These are phyloP conservation scores for Oemleria cerasiformis DNA, from an alignment of 306 rosid genomes.

Conservation along the genomic window DNA sequence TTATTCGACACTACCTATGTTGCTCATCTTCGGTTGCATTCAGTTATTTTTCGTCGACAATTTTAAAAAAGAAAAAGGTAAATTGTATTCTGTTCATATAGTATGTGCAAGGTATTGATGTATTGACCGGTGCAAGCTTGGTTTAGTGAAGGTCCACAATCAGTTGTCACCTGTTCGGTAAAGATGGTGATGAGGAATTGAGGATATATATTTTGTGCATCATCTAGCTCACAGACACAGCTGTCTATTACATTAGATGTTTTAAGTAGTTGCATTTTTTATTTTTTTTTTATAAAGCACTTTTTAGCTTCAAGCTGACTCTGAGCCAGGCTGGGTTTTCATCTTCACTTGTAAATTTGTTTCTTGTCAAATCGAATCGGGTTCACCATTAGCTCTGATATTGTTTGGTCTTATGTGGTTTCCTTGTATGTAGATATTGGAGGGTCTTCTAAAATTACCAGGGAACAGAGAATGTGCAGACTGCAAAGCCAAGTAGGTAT, in stretches of 20 bases:
- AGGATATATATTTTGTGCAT: too few relatives aligned
- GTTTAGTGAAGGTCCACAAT: slow-evolving; percentile 13
- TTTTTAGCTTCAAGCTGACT: background rate
- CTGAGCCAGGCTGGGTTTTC: background rate
- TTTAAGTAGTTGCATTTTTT: background rate
- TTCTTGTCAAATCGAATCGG: background rate
- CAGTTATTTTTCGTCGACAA: background rate
- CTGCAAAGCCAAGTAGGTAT: slow-evolving; percentile 85
- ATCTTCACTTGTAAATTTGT: background rate
- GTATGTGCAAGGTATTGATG: background rate
- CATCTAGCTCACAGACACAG: background rate
- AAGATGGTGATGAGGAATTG: background rate
- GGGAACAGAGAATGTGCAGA: slow-evolving; percentile 93
- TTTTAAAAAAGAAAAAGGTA: background rate
- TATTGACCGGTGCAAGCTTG: background rate
- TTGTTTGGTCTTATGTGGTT: background rate
- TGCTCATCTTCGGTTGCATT: background rate
- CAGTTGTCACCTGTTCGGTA: slow-evolving; percentile 11
- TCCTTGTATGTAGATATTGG: slow-evolving; percentile 59
- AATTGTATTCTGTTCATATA: background rate
- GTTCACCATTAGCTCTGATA: background rate
- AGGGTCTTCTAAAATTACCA: slow-evolving; percentile 83
- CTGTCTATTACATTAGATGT: slow-evolving; percentile 7
- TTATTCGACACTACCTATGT: background rate
- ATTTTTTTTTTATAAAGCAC: background rate